Evolutionary conservation across 192 early-diverging fungal genomes (phyloP), one percentile per base, ranked within the genome.

Genomic region (Phlyctochytrium arcticum): DNA sequence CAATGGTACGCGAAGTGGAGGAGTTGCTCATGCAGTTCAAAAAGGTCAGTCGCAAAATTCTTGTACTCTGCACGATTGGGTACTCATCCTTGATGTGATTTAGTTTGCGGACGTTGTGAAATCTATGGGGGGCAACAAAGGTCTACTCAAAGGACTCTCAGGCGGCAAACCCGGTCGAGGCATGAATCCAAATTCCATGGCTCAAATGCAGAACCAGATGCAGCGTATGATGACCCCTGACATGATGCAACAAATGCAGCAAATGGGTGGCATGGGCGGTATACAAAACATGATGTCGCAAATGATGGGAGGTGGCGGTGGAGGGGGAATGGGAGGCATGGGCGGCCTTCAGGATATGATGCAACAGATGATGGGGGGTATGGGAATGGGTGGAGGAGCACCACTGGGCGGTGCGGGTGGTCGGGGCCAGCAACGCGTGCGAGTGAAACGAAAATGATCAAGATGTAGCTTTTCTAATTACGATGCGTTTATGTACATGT

Each of bases 51-150:
- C 24, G 4, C 17, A 24, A 31, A 21, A 21, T 15, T 48, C 35
- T n/a, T 29, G 0, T 47, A 10, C 15, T 44, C 34, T 9, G 60
- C n/a, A 0, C 30, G 17, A 12, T 61, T 6, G 23, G 32, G 1
- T 36, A 47, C 47, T 7, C 47, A 24, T 60, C 39, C 19, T 46
- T 46, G 4, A 24, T 24, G 23, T 12, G 4, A 21, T 54, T 80
- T 75, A 83, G 69, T 93, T 94, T 73, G 88, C 88, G 1, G 87
- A 87, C 47, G 87, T 95, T 69, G 86, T 96, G 58, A 96, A 96
- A 83, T 85, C 79, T 50, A 91, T 96, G 91, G 93, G 93, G 55
- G 94, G 93, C 6, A 90, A 82, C 57, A 91, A 93, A 64, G 90
- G 89, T 34, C 74, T 94, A 53, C 62, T 96, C 60, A 85, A 86